Evolutionary conservation across 202 grass and related monocot species (phyloP), one percentile per base, ranked within the genome.

Genomic region (Hordeum pubiflorum): DNA sequence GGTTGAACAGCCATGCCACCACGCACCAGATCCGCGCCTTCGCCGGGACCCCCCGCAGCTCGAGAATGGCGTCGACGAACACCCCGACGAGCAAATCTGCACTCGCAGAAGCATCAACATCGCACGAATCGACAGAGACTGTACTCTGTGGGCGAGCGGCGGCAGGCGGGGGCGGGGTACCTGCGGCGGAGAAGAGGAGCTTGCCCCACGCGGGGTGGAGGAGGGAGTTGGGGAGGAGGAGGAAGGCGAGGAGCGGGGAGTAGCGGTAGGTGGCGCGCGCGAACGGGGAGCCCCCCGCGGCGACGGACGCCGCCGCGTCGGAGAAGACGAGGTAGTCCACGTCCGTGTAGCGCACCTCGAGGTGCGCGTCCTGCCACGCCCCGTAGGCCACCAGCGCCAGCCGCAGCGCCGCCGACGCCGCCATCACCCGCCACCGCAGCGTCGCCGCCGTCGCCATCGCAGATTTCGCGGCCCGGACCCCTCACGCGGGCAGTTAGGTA

Each of bases 241-340:
- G 70, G 84, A 83, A 89, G 57, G 92, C 92, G 1, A 98, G 88
- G 77, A 98, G 81, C 17, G 95, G 95, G 0, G 95, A 98, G 80
- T 98, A 98, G 27, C 95, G 84, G 57, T 94, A 98, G 8, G 95
- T 95, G 6, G 84, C 84, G 18, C 90, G 92, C n/a, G 86, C 96
- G 38, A 98, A 95, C 23, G 96, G 96, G 21, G 96, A 91, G 10
- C 76, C 85, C 40, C 90, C 90, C 10, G 64, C 59, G 38, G 88
- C 88, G 10, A 98, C 88, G 77, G 93, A 78, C 10, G 90, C 86
- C 7, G 95, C 82, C 38, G 95, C 92, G 26, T 98, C 95, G 77
- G 92, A 98, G 82, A 98, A 98, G 63, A 98, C 88, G 75, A 98
- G 86, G 87, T 94, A 97, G 76, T 94, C 91, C 59, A 94, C 90